Base-by-base conservation (phyloP, 2,329 filamentous ascomycete genomes). In the Metarhizium album region DNA sequence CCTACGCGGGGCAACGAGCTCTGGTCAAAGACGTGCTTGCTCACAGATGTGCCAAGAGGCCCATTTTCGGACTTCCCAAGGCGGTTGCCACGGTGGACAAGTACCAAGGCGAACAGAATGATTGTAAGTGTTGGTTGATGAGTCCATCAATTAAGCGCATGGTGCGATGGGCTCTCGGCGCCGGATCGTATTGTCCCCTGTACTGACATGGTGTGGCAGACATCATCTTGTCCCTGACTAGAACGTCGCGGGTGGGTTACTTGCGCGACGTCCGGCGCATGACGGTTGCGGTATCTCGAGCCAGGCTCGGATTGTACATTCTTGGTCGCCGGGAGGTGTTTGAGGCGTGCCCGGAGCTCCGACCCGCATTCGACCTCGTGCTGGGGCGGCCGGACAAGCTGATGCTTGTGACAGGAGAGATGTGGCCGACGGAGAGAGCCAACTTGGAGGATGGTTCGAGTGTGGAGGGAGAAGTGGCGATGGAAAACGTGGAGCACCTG, bases 71-170 rank as follows among this genome's bases (percentile, higher is more conserved):
- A 8, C 72, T 95, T 67, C 93, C 93, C 18, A 86, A 84, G 67
- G 84, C 86, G 49, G 88, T 98, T 27, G 90, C 88, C 3, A 98
- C 94, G 4, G 91, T 98, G 55, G 93, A 98, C 72, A 96, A 95
- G 67, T 98, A 97, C 63, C 93, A 98, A 72, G 94, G 93, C 65
- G 93, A 98, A 74, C 93, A 98, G 70, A 98, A 98, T 68, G 93
- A 98, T 63, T 97, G 88, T 93, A 76, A 76, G 86, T 81, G 51
- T 43, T 24, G 8, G n/a, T n/a, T n/a, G 5, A 29, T 29, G 27
- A 29, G 11, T 29, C 16, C n/a, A 11, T 22, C n/a, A n/a, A n/a
- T n/a, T n/a, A n/a, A n/a, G n/a, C n/a, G 38, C 29, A 20, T 24
- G n/a, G 13, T 5, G n/a, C 18, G 33, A 13, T 45, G 24, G 37